Evolutionary conservation across 495 filamentous ascomycete species (phyloP), one percentile per base, ranked within the genome.

Genomic region (Aspergillus steynii): DNA sequence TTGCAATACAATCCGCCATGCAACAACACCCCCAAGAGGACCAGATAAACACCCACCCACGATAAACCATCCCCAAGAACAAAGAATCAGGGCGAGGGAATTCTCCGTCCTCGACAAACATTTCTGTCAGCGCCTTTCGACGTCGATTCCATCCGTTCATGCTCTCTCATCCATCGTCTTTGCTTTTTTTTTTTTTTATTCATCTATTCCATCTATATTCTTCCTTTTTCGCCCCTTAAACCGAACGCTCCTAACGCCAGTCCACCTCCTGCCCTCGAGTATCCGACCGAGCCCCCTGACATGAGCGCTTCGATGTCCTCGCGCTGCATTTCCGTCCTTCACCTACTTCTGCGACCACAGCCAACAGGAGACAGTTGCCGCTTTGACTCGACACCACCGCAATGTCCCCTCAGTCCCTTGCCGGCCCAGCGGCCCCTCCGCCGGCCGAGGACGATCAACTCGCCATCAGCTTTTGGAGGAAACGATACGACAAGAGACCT

Each of bases 281-380:
- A 29, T 15, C 52, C 47, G 50, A 29, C 53, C 34, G 49, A 49
- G 37, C n/a, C 60, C 60, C 68, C 62, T 70, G 68, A 65, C 61
- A 70, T 70, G 68, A 64, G 6, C 56, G 50, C 59, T 32, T 67
- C 56, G 60, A 61, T 50, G 53, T 60, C 61, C 59, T 63, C 55
- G 64, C 37, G 37, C 37, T 42, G 61, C 56, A 49, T 58, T 51
- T 60, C 58, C 61, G 54, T 42, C 58, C n/a, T 60, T 62, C 34
- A 62, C 26, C 59, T 15, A 42, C 37, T 42, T 42, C 37, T 10
- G 9, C 37, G 12, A 8, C 37, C 37, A 42, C 37, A 42, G 51
- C 28, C 25, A 31, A 28, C 26, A 59, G 53, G 37, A 57, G 42
- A 50, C 53, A 52, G 55, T 59, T 34, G 31, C 42, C 55, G 50